phyloP scores from a whole-genome alignment of 2,329 filamentous ascomycete genomes.

The Ampelomyces quisqualis region DNA sequence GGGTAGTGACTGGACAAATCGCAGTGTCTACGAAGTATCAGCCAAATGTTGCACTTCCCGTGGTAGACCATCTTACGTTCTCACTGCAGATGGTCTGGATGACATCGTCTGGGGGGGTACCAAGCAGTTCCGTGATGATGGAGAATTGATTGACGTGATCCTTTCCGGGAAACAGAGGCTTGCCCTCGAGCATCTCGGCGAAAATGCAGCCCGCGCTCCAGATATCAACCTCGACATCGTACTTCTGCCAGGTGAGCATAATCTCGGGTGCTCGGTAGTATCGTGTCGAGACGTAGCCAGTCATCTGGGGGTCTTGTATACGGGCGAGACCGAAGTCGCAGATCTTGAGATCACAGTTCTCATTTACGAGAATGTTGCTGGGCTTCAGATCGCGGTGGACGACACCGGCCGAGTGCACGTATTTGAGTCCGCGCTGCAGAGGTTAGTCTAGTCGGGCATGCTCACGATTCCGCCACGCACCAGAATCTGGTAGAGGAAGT shows the following conservation, averaged over 20 bases:
- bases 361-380: slow-evolving; percentile 98
- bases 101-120: slow-evolving; percentile 95
- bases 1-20: slow-evolving; percentile 95
- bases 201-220: slow-evolving; percentile 77
- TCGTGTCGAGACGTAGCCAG: slow-evolving; percentile 95
- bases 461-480: slow-evolving; percentile 63
- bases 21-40: slow-evolving; percentile 66
- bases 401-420: slow-evolving; percentile 96
- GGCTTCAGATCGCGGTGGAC: slow-evolving; percentile 98
- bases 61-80: slow-evolving; percentile 64
- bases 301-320: slow-evolving; percentile 99
- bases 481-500: slow-evolving; percentile 98
- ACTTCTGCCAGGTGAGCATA: slow-evolving; percentile 99
- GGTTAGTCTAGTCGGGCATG: slow-evolving; percentile 50
- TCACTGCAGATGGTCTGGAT: slow-evolving; percentile 98
- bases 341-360: slow-evolving; percentile 99
- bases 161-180: slow-evolving; percentile 96
- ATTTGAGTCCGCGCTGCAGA: slow-evolving; percentile 86
- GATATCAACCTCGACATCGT: slow-evolving; percentile 97
- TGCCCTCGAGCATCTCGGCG: slow-evolving; percentile 83
- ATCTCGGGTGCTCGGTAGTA: slow-evolving; percentile 99
- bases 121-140: slow-evolving; percentile 96
- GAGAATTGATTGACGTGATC: slow-evolving; percentile 99
- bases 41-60: slow-evolving; percentile 2
- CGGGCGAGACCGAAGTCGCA: slow-evolving; percentile 97